Base-by-base conservation (phyloP, 2,329 filamentous ascomycete genomes). In the Ophiostoma ips region DNA sequence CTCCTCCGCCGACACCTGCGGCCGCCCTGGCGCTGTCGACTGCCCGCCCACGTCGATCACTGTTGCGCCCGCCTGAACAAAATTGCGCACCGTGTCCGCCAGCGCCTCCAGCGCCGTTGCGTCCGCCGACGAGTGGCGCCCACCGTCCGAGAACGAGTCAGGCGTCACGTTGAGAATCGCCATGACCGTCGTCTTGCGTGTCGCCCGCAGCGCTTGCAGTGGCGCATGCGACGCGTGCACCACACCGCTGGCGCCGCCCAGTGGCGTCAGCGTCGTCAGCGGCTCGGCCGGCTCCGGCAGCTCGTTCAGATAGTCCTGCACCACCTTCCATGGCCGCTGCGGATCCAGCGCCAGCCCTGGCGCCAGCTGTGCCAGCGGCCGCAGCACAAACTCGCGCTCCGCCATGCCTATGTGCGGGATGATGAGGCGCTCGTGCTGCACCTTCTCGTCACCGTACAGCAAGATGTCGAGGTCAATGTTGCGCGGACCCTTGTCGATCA, bases 61-160 rank as follows among this genome's bases (percentile, higher is more conserved):
- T 12, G 81, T 83, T 13, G 86, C 87, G 33, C 89, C 88, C 8
- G 71, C 69, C 36, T 67, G 65, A 54, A 94, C 76, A 61, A 87
- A 81, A 11, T 66, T 58, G 46, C 70, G 66, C 15, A 89, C 72
- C 1, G 77, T 83, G 12, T 70, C 61, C 12, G 71, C 66, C 24
- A 92, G 71, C 24, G 68, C 58, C 21, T 64, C 54, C 2, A 68
- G 54, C 55, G 77, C 70, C 2, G 19, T 21, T 1, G 11, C 31
- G 55, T 77, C 12, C 66, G 60, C 21, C 1, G 69, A 60, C 40
- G 68, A 66, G 63, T 88, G 76, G 9, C 71, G 60, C 9, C 88
- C 88, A 49, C 88, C 90, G 61, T 96, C 89, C 1, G 90, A 96
- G 69, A 98, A 98, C 10, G 90, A 96, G 67, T 98, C 90, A 0